phyloP scores from a whole-genome alignment of 2,329 filamentous ascomycete genomes.

The Alternaria brassicae region DNA sequence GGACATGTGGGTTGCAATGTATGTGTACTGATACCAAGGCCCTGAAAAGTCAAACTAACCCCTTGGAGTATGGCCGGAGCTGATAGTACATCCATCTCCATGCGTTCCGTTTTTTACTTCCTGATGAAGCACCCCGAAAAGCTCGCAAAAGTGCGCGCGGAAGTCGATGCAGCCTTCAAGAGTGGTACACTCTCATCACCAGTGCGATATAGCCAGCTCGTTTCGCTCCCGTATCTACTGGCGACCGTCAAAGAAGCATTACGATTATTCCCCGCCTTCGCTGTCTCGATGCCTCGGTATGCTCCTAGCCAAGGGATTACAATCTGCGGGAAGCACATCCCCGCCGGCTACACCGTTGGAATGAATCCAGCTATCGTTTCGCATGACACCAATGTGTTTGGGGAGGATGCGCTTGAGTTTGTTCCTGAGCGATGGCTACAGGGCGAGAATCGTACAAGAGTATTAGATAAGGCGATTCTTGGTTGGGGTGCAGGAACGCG shows the following conservation, averaged over 20 bases:
- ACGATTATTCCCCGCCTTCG: constrained; percentile 74
- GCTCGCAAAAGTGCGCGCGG: constrained; percentile 18
- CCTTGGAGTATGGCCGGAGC: constrained; percentile 42
- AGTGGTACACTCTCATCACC: constrained; percentile 19
- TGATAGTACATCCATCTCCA: constrained; percentile 47
- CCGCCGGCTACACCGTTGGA: constrained; percentile 74
- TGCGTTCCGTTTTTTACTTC: constrained; percentile 50
- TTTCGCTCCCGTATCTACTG: constrained; percentile 75
- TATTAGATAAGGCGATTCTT: constrained; percentile 6
- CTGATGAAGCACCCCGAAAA: constrained; percentile 44
- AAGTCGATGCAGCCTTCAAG: constrained; percentile 27
- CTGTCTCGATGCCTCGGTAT: constrained; percentile 73
- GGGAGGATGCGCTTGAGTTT: constrained; percentile 3
- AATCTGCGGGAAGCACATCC: constrained; percentile 67
- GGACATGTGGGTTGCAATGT: constrained; percentile 42
- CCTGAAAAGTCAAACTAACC: not conserved
- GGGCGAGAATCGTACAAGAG: constrained; percentile 7
- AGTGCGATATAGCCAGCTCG: constrained; percentile 54
- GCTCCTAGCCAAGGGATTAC: constrained; percentile 69
- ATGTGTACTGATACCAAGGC: constrained; percentile 15
- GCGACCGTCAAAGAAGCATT: constrained; percentile 80
- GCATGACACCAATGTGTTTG: constrained; percentile 4
- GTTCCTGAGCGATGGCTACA: constrained; percentile 8
- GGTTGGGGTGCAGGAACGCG: constrained; percentile 71
- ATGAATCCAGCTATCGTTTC: constrained; percentile 69